These are phyloP conservation scores for Eucalyptus viminalis DNA, from an alignment of 345 rosid genomes.

Conservation along the genomic window DNA sequence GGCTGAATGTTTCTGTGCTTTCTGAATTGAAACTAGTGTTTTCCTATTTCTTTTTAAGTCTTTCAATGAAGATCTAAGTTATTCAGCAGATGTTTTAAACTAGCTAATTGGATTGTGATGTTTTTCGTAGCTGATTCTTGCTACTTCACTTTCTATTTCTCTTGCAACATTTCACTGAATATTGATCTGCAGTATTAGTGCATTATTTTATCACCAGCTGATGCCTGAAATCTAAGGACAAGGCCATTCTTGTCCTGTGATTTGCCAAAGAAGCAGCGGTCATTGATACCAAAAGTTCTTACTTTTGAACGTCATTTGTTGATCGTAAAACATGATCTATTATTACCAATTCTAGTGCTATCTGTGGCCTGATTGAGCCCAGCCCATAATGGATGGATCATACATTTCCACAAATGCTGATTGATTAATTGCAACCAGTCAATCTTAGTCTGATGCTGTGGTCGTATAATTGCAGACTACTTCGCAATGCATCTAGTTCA, in stretches of 20 bases:
- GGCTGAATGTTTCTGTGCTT: neutral
- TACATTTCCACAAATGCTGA: neutral
- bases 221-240: neutral
- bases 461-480: neutral
- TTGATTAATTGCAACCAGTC: neutral
- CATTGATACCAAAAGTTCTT: neutral
- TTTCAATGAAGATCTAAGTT: neutral
- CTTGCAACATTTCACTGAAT: neutral
- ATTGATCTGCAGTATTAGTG: neutral
- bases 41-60: neutral
- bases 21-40: neutral
- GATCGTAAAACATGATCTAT: neutral
- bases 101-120: neutral
- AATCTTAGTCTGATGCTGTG: neutral
- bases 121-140: neutral
- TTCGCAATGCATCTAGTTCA: constrained; percentile 21
- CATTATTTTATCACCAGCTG: neutral
- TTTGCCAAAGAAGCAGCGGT: neutral
- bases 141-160: neutral
- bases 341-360: neutral
- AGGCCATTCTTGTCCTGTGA: neutral
- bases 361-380: neutral
- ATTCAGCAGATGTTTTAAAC: neutral
- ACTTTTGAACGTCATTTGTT: neutral
- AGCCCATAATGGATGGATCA: neutral